Base-by-base conservation (phyloP, 192 early-diverging fungal species). In the Linnemannia exigua region DNA sequence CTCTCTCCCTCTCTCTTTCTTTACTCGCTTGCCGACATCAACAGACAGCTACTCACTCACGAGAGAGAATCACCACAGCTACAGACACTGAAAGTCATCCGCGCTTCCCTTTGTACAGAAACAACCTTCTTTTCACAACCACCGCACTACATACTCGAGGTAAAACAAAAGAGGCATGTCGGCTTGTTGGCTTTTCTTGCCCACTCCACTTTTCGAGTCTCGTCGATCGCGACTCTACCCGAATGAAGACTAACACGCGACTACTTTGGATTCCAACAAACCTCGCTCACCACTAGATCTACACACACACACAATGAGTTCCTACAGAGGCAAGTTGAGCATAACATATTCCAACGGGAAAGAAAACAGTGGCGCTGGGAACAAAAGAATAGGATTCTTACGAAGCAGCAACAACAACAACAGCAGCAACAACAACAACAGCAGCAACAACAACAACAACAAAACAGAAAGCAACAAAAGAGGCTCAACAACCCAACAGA, bases 271-370 rank as follows among this genome's bases (percentile, higher is more conserved):
- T 33, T 63, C 28, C 25, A 54, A 25, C 52, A 25, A 22, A 52
- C n/a, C 41, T 44, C 41, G 3, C 41, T 44, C 41, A 9, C 28
- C 8, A 63, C 8, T 31, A 63, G 58, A 63, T 63, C 58, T 63
- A 63, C 58, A 63, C 11, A 54, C 50, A n/a, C 52, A 25, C 12
- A 63, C n/a, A 63, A 63, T 63, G 58, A 63, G 31, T n/a, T 14
- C 58, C 3, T 63, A 31, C 58, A 63, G 58, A 63, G 58, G 58
- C 58, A 63, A 63, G 58, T 63, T n/a, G 58, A 63, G 28, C 58
- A 31, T 31, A 25, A 14, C 8, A 15, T 0, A 12, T 14, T 63
- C 28, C 25, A 63, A 28, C 12, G 58, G 8, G 58, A 2, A 1
- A 31, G 15, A 12, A 25, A 28, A 31, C 28, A 63, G 58, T 63